Base-by-base conservation (phyloP, 139 green algal species). In the Marvania coccoides region DNA sequence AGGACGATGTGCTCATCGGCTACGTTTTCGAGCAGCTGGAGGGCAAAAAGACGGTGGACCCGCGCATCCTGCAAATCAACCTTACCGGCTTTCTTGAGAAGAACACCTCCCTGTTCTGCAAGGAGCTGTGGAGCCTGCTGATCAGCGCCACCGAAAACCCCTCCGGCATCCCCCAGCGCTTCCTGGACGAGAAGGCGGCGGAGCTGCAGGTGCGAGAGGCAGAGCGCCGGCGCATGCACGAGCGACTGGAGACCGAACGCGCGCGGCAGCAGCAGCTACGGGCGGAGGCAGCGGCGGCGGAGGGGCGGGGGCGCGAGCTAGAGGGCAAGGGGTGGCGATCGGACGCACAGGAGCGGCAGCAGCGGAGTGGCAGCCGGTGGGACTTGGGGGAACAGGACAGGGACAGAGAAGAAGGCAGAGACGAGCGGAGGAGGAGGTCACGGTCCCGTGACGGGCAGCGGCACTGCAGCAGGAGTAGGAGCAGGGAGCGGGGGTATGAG, bases 1-100 rank as follows among this genome's bases (percentile, higher is more conserved):
- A 98, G 74, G 93, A 98, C 73, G 93, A 98, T 30, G 89, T 98
- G 28, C 76, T 98, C 3, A 92, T 97, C 30, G 79, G 70, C 40
- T 94, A 95, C 67, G 87, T 97, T n/a, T 88, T 88, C 61, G 90
- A 91, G 63, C 74, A 90, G 39, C 63, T 98, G 31, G 89, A 95
- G n/a, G 80, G 79, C 12, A 70, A 88, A 4, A 66, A 89, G 73
- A 51, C 74, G 9, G 68, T 91, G 19, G 78, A 88, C 34, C 79
- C 87, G 7, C 88, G 89, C 48, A 58, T 79, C 37, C 71, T 96
- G 65, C 86, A 96, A 51, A 83, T 94, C 33, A 85, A 86, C 35
- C 66, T 97, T 19, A 77, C 85, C 3, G 87, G 86, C 3, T 97
- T 96, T 68, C 73, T 97, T 45, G 90, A 95, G 71, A 90, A 92